Conservation (phyloP, 2,329 filamentous ascomycete genomes). For the Ilyonectria mors-panacis region DNA sequence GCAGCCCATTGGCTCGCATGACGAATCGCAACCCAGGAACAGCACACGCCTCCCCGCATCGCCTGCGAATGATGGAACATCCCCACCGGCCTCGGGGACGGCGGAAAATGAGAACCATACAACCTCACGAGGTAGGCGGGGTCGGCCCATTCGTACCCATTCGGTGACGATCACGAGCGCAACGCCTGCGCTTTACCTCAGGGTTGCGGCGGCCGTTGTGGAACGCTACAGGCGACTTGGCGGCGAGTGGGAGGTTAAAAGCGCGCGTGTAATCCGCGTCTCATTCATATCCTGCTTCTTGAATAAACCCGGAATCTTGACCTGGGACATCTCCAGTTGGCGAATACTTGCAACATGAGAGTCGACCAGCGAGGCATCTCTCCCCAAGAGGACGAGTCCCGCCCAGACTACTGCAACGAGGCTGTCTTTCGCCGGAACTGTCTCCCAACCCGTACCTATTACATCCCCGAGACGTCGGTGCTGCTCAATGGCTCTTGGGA, state of each 20-base stretch:
- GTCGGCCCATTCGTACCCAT: conserved; percentile 15
- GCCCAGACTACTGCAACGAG: conserved; percentile 66
- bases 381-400: conserved; percentile 53
- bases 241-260: conserved; percentile 21
- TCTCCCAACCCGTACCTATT: conserved; percentile 66
- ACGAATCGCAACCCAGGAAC: not conserved
- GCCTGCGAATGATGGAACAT: too few species aligned
- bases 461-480: conserved; percentile 65
- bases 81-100: conserved; percentile 22
- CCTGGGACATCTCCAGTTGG: not conserved
- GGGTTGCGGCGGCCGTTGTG: conserved; percentile 16
- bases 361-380: conserved; percentile 48
- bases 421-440: conserved; percentile 68
- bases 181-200: not conserved
- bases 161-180: conserved; percentile 21
- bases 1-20: conserved; percentile 21
- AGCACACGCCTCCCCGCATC: conserved; percentile 1
- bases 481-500: conserved; percentile 71
- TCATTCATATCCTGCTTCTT: not conserved
- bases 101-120: conserved; percentile 1
- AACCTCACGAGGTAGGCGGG: conserved; percentile 6
- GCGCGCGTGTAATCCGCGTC: not conserved
- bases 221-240: conserved; percentile 16
- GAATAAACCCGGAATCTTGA: conserved; percentile 1
- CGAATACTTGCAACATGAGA: conserved; percentile 37